phyloP scores from a whole-genome alignment of 2,329 filamentous ascomycete genomes.

The Gnomoniopsis smithogilvyi region DNA sequence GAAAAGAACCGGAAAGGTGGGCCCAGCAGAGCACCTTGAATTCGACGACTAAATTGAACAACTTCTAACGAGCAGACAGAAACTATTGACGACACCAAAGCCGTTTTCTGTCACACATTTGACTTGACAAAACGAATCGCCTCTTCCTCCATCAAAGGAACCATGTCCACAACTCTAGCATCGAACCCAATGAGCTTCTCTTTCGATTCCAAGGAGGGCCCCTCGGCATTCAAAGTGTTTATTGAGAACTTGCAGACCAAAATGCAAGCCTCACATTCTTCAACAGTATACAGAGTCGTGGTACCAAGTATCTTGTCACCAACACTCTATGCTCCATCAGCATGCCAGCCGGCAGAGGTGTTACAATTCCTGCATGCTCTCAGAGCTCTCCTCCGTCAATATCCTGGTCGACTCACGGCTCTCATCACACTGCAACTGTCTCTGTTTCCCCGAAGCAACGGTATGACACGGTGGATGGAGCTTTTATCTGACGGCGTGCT shows the following conservation, averaged over 20 bases:
- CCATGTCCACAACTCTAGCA: slow-evolving; percentile 48
- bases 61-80: slow-evolving; percentile 12
- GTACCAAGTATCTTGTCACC: slow-evolving; percentile 86
- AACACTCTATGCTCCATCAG: slow-evolving; percentile 70
- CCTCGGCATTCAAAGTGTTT: slow-evolving; percentile 62
- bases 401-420: slow-evolving; percentile 63
- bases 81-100: slow-evolving; percentile 21
- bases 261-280: slow-evolving; percentile 54
- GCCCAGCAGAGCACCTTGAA: slow-evolving; percentile 20
- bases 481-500: slow-evolving; percentile 80
- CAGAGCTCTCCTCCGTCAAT: slow-evolving; percentile 68
- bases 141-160: slow-evolving; percentile 44
- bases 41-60: slow-evolving; percentile 14
- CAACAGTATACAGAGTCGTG: slow-evolving; percentile 73
- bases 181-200: slow-evolving; percentile 36
- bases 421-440: slow-evolving; percentile 76
- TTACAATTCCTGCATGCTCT: slow-evolving; percentile 80
- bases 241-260: slow-evolving; percentile 55
- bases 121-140: slow-evolving; percentile 65
- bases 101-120: slow-evolving; percentile 68
- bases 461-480: slow-evolving; percentile 83
- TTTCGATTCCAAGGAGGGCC: slow-evolving; percentile 20
- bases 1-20: slow-evolving; percentile 17
- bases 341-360: slow-evolving; percentile 67
- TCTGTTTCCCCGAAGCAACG: slow-evolving; percentile 72